Percentiles rank a stretch among this genome's conserved stretches.
Evolutionary conservation across 768 basidiomycete species (phyloP).

Genomic region (Tephrocybe sp.): DNA sequence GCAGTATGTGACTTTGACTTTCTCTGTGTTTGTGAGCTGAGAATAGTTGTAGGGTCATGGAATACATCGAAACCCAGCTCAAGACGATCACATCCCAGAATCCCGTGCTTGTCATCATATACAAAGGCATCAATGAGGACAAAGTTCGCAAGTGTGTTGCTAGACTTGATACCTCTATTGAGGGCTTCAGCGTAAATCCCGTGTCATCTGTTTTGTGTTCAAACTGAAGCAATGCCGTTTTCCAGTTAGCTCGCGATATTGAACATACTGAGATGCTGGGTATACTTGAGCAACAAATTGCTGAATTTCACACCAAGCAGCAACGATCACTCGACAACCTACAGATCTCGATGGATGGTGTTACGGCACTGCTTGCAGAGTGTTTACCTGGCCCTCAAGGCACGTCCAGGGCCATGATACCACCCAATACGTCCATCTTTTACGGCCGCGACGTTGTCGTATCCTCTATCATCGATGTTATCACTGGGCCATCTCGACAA

Average conservation of each 20-base stretch:
- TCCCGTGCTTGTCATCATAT: background rate
- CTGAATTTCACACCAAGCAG: slow-evolving; percentile 1
- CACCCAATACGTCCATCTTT: slow-evolving; percentile 17
- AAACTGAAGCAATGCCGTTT: background rate
- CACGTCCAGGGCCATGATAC: slow-evolving; percentile 5
- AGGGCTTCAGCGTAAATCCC: slow-evolving; percentile 1
- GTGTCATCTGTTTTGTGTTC: background rate
- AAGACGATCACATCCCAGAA: background rate
- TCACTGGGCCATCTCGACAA: background rate
- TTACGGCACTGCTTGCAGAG: slow-evolving; percentile 1
- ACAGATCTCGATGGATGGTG: slow-evolving; percentile 3
- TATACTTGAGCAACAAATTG: slow-evolving; percentile 11
- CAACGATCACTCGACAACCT: background rate
- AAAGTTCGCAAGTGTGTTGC: slow-evolving; percentile 1
- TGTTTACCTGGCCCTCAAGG: background rate
- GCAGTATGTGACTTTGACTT: background rate
- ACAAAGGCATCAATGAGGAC: background rate
- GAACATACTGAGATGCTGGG: background rate
- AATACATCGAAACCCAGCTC: background rate
- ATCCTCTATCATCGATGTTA: slow-evolving; percentile 9
- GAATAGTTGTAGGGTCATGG: slow-evolving; percentile 1
- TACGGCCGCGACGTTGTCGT: slow-evolving; percentile 13
- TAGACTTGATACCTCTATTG: slow-evolving; percentile 1
- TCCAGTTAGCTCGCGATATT: slow-evolving; percentile 8
- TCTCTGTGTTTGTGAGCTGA: too few species aligned